These are phyloP conservation scores for Plasmodium vinckei DNA, from an alignment of 169 alveolate species.

Conservation along the genomic window DNA sequence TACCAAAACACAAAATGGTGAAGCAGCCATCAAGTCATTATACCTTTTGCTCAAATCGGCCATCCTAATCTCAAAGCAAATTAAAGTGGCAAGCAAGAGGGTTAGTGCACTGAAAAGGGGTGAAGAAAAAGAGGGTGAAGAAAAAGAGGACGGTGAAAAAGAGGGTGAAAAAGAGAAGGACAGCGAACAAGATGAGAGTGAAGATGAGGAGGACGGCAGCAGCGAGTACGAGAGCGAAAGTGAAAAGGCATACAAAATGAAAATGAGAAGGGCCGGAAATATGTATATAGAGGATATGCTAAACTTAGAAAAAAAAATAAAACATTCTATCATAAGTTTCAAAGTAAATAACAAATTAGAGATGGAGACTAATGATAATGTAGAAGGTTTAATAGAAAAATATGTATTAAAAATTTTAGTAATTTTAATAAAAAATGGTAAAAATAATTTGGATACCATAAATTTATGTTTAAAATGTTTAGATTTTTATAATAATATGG, in stretches of 20 bases:
- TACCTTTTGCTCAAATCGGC: slow-evolving; percentile 9
- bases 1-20: slow-evolving; percentile 16
- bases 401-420: slow-evolving; percentile 18
- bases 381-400: slow-evolving; percentile 4
- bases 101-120: neutral
- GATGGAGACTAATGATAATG: slow-evolving; percentile 2
- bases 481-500: slow-evolving; percentile 41
- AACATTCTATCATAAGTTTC: slow-evolving; percentile 5
- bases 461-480: slow-evolving; percentile 35
- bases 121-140: neutral
- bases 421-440: slow-evolving; percentile 36
- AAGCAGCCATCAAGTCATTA: slow-evolving; percentile 1
- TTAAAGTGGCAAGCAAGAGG: neutral
- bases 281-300: slow-evolving; percentile 27
- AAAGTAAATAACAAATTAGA: slow-evolving; percentile 8
- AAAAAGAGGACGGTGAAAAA: neutral
- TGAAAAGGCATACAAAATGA: neutral
- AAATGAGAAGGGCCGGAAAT: neutral
- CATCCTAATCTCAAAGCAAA: slow-evolving; percentile 3
- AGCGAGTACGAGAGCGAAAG: neutral
- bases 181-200: neutral
- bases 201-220: too few species aligned
- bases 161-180: neutral
- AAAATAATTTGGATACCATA: slow-evolving; percentile 21
- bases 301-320: slow-evolving; percentile 12